Conservation (phyloP, 805 yeast species). For the Candida oleophila region DNA sequence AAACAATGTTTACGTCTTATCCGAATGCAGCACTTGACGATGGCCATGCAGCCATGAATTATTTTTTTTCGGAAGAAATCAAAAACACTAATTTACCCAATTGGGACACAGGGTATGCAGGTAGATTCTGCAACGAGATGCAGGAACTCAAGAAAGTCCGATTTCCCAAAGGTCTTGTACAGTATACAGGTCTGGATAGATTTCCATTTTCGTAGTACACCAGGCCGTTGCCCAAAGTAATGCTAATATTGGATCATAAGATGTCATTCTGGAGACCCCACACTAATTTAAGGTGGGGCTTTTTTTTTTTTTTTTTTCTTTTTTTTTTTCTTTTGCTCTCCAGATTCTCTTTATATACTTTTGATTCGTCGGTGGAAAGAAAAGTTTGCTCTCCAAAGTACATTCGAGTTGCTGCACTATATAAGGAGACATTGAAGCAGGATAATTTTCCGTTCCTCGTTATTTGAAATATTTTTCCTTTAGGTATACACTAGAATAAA, state of each 20-base stretch:
- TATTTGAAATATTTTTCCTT: not conserved
- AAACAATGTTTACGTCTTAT: slow-evolving; percentile 1
- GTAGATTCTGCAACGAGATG: no score
- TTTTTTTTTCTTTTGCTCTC: no score
- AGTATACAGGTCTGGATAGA: not conserved
- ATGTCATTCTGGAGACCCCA: not conserved
- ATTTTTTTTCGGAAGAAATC: not conserved
- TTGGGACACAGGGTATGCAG: not conserved
- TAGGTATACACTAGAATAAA: no score
- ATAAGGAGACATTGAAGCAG: no score
- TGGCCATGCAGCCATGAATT: not conserved
- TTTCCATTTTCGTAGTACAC: not conserved
- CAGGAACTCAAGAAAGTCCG: not conserved
- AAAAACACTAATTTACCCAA: not conserved
- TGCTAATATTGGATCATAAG: not conserved
- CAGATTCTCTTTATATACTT: no score
- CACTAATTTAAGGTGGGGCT: not conserved
- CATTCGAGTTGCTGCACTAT: not conserved
- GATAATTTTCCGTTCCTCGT: not conserved
- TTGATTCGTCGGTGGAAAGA: not conserved
- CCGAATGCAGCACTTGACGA: slow-evolving; percentile 4
- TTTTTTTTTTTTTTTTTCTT: no score
- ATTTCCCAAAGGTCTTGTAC: no score
- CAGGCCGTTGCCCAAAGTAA: not conserved
- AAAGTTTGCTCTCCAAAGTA: not conserved